Evolutionary conservation across 2,329 filamentous ascomycete species (phyloP).

Genomic region (Scedosporium apiospermum): DNA sequence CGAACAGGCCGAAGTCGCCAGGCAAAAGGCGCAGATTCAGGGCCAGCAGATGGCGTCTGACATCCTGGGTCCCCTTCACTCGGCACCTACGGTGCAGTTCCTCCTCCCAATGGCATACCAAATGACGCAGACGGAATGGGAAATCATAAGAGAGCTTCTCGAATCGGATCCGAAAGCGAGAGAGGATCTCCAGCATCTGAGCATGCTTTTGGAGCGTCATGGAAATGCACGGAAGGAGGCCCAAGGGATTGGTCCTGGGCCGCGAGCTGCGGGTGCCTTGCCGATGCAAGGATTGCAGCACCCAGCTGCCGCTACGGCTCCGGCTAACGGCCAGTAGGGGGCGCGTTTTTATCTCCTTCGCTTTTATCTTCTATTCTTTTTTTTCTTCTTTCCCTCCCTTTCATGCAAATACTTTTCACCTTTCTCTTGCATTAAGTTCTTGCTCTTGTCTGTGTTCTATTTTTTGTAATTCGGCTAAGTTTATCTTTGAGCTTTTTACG

Average conservation of each 20-base stretch:
- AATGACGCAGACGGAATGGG: conserved; percentile 64
- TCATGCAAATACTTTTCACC: neutral
- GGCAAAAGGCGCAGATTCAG: conserved; percentile 30
- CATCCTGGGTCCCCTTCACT: conserved; percentile 53
- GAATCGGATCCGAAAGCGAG: conserved; percentile 55
- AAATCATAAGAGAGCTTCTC: conserved; percentile 60
- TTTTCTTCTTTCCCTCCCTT: neutral
- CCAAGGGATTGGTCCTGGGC: neutral
- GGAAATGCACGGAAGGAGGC: neutral
- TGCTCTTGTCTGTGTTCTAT: neutral
- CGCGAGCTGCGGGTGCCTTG: neutral
- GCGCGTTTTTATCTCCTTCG: neutral
- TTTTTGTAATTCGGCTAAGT: neutral
- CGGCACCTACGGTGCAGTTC: conserved; percentile 57
- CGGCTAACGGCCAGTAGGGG: neutral
- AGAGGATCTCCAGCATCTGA: conserved; percentile 50
- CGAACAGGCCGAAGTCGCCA: neutral
- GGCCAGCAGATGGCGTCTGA: conserved; percentile 51
- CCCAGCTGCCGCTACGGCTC: neutral
- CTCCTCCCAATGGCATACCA: conserved; percentile 58
- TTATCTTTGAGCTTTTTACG: neutral
- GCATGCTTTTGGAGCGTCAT: conserved; percentile 39
- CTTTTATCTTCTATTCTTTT: conserved; percentile 1
- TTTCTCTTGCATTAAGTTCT: neutral
- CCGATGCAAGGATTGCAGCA: neutral